phyloP scores from a whole-genome alignment of 352 stramenopile species.

The Aphanomyces stellatus region DNA sequence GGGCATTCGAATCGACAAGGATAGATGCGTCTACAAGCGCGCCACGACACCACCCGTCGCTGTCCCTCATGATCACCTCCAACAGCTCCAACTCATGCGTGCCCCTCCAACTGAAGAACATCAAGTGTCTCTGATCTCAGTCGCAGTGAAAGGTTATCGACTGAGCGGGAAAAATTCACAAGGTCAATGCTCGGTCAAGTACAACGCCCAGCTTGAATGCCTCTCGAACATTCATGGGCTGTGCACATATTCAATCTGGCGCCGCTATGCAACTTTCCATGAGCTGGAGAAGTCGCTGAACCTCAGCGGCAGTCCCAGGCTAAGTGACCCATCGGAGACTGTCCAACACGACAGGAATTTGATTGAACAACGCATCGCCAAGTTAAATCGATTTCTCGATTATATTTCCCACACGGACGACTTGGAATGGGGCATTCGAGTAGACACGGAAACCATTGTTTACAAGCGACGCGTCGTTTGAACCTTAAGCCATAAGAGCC shows the following conservation, averaged over 20 bases:
- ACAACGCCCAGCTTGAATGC: slow-evolving; percentile 1
- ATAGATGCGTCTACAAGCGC: slow-evolving; percentile 84
- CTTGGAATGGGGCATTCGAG: slow-evolving; percentile 61
- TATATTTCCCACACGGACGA: slow-evolving; percentile 55
- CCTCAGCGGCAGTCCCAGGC: background rate
- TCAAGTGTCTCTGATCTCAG: background rate
- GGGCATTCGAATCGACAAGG: slow-evolving; percentile 86
- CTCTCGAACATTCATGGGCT: slow-evolving; percentile 6
- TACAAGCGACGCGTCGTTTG: slow-evolving; percentile 43
- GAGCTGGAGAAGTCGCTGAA: slow-evolving; percentile 6
- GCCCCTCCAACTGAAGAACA: background rate
- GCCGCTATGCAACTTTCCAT: background rate
- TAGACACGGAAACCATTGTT: slow-evolving; percentile 59
- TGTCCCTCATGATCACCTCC: background rate
- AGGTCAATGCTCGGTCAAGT: slow-evolving; percentile 1
- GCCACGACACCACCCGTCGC: background rate
- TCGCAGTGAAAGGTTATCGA: background rate
- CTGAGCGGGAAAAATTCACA: background rate
- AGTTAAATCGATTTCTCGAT: slow-evolving; percentile 60
- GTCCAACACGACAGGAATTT: background rate
- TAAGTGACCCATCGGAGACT: background rate
- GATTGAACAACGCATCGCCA: background rate
- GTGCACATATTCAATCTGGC: slow-evolving; percentile 2
- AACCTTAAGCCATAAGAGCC: background rate
- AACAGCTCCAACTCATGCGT: background rate